Evolutionary conservation across 2,329 filamentous ascomycete genomes (phyloP).

Genomic region (Cercospora nicotianae): DNA sequence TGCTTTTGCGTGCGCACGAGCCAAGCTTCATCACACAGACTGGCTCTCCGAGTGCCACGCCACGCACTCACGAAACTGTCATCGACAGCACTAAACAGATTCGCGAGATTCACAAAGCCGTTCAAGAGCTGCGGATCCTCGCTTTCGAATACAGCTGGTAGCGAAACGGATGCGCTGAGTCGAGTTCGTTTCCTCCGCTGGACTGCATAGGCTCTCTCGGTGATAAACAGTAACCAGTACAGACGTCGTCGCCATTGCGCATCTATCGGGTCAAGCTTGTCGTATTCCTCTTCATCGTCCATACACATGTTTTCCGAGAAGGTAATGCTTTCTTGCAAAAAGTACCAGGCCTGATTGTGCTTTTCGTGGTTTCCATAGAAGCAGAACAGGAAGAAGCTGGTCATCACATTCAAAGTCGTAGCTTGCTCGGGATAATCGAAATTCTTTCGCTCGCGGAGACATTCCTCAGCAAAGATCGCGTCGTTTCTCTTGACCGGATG

Average conservation of each 20-base stretch:
- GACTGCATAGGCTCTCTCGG: conserved; percentile 41
- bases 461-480: conserved; percentile 39
- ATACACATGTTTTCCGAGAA: conserved; percentile 38
- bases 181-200: conserved; percentile 39
- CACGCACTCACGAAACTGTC: conserved; percentile 40
- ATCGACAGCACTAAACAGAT: conserved; percentile 40
- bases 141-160: conserved; percentile 38
- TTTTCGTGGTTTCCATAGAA: conserved; percentile 41
- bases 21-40: conserved; percentile 40
- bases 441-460: conserved; percentile 34
- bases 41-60: conserved; percentile 37
- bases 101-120: conserved; percentile 40
- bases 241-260: conserved; percentile 39
- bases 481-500: conserved; percentile 31
- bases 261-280: conserved; percentile 35
- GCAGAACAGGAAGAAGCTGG: conserved; percentile 41
- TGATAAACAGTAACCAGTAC: conserved; percentile 42
- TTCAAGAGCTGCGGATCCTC: conserved; percentile 39
- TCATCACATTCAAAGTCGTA: conserved; percentile 37
- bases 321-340: conserved; percentile 40
- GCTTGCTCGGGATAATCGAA: conserved; percentile 37
- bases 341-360: conserved; percentile 39
- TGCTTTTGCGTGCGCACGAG: conserved; percentile 38
- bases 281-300: conserved; percentile 38
- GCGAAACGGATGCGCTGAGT: conserved; percentile 34